These are phyloP conservation scores for Aspergillus alliaceus DNA, from an alignment of 2,329 filamentous ascomycete genomes.

Conservation along the genomic window DNA sequence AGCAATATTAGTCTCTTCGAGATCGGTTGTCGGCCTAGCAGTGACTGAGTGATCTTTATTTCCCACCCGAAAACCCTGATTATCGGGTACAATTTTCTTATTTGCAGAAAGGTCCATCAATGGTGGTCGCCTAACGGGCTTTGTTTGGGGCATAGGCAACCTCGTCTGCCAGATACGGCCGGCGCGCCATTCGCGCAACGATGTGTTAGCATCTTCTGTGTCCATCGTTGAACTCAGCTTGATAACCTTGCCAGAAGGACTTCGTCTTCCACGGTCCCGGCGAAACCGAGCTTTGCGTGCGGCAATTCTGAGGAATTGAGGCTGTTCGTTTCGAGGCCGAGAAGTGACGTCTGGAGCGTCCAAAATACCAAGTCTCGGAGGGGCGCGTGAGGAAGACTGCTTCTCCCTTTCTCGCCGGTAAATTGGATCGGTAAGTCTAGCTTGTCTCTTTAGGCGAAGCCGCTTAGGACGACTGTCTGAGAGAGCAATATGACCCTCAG, in stretches of 20 bases:
- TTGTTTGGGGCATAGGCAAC: slow-evolving; percentile 17
- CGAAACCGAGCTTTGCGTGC: slow-evolving; percentile 52
- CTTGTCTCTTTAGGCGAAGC: slow-evolving; percentile 32
- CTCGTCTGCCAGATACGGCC: slow-evolving; percentile 42
- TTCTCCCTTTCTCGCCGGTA: slow-evolving; percentile 23
- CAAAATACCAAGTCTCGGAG: slow-evolving; percentile 49
- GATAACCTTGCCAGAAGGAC: slow-evolving; percentile 53
- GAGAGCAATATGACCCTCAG: slow-evolving; percentile 2
- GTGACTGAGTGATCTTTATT: background rate
- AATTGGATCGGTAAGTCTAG: slow-evolving; percentile 36
- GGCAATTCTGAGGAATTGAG: slow-evolving; percentile 58
- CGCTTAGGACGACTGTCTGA: slow-evolving; percentile 18
- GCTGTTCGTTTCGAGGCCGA: slow-evolving; percentile 34
- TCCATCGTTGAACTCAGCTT: slow-evolving; percentile 53
- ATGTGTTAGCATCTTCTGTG: slow-evolving; percentile 54
- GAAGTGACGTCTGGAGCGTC: slow-evolving; percentile 46
- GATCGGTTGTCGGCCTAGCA: background rate
- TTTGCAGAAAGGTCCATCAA: slow-evolving; percentile 22
- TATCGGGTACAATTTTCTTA: slow-evolving; percentile 5
- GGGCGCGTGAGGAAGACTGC: slow-evolving; percentile 19
- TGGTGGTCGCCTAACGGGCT: slow-evolving; percentile 23
- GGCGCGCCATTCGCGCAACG: slow-evolving; percentile 52
- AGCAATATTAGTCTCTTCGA: slow-evolving; percentile 3
- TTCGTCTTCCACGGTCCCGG: slow-evolving; percentile 51
- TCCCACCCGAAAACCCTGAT: background rate